A percentile compares a stretch with the other conserved stretches of the same genome.
These are phyloP conservation scores for Erigeron canadensis DNA, from an alignment of 129 eudicot genomes.

Conservation along the genomic window DNA sequence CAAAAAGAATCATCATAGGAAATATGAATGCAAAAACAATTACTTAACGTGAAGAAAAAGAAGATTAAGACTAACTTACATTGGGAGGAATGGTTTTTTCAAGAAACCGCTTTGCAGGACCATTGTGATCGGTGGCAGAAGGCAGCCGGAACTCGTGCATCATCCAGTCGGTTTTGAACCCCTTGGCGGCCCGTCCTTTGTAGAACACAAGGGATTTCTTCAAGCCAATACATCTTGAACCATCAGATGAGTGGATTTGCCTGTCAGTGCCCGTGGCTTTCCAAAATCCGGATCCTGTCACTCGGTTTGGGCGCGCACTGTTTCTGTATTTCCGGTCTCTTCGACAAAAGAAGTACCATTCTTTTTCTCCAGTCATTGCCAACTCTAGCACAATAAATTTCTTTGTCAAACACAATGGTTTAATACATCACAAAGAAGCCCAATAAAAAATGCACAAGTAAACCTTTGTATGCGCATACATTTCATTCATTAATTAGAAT, in stretches of 20 bases:
- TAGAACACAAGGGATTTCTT: conserved; percentile 41
- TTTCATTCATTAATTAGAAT: not conserved
- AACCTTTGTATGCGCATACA: not conserved
- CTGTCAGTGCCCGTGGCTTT: conserved; percentile 45
- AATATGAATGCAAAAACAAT: not conserved
- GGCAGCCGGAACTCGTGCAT: conserved; percentile 35
- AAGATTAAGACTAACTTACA: not conserved
- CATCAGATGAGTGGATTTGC: conserved; percentile 21
- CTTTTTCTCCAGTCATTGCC: conserved; percentile 33
- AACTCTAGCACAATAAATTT: not conserved
- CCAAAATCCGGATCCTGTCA: conserved; percentile 35
- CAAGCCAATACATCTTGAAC: conserved; percentile 28
- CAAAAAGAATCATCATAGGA: not conserved
- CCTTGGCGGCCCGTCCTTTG: conserved; percentile 35
- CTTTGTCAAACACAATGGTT: not conserved
- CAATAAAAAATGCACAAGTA: not conserved
- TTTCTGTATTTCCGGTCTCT: conserved; percentile 41
- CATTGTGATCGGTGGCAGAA: not conserved
- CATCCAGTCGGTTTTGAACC: conserved; percentile 38
- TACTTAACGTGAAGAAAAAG: not conserved
- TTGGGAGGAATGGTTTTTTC: conserved; percentile 16
- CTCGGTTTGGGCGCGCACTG: conserved; percentile 41
- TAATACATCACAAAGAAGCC: not conserved
- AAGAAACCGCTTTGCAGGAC: not conserved
- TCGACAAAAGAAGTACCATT: conserved; percentile 40